phyloP scores from a whole-genome alignment of 2,329 filamentous ascomycete genomes.

The Venturia effusa region DNA sequence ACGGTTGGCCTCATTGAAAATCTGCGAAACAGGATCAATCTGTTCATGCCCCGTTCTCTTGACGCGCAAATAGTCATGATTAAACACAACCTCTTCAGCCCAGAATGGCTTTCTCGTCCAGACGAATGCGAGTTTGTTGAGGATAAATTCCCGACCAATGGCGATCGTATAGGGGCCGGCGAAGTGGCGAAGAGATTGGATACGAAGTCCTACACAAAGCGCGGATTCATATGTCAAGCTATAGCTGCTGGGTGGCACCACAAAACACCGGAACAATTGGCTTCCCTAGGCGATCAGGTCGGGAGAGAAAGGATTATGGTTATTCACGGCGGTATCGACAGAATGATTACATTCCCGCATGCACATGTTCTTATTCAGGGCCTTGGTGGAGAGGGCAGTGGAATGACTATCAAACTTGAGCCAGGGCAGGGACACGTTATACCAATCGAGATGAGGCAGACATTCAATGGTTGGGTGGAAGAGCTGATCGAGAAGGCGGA shows the following conservation, averaged over 20 bases:
- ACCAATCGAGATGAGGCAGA: slow-evolving; percentile 56
- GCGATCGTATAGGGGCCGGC: slow-evolving; percentile 70
- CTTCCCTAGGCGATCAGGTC: slow-evolving; percentile 53
- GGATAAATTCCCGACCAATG: slow-evolving; percentile 58
- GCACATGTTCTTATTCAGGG: slow-evolving; percentile 56
- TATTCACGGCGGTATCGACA: slow-evolving; percentile 63
- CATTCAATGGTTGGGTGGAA: slow-evolving; percentile 56
- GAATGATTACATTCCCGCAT: slow-evolving; percentile 67
- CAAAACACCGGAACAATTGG: slow-evolving; percentile 59
- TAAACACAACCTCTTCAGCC: slow-evolving; percentile 55
- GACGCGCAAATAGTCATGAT: slow-evolving; percentile 56
- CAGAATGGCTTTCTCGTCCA: slow-evolving; percentile 49
- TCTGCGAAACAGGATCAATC: slow-evolving; percentile 44
- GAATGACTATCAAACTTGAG: slow-evolving; percentile 46
- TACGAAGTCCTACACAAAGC: slow-evolving; percentile 47
- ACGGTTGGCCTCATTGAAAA: slow-evolving; percentile 53
- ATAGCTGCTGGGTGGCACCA: slow-evolving; percentile 70
- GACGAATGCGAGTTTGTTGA: slow-evolving; percentile 40
- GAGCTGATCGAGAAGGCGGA: slow-evolving; percentile 41
- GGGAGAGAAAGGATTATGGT: slow-evolving; percentile 66
- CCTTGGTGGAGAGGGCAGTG: slow-evolving; percentile 44
- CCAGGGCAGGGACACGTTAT: slow-evolving; percentile 68
- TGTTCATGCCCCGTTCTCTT: slow-evolving; percentile 38
- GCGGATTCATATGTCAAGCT: slow-evolving; percentile 66
- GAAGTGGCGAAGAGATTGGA: slow-evolving; percentile 63